phyloP scores from a whole-genome alignment of 148 eudicot genomes.

The Nepenthes gracilis region DNA sequence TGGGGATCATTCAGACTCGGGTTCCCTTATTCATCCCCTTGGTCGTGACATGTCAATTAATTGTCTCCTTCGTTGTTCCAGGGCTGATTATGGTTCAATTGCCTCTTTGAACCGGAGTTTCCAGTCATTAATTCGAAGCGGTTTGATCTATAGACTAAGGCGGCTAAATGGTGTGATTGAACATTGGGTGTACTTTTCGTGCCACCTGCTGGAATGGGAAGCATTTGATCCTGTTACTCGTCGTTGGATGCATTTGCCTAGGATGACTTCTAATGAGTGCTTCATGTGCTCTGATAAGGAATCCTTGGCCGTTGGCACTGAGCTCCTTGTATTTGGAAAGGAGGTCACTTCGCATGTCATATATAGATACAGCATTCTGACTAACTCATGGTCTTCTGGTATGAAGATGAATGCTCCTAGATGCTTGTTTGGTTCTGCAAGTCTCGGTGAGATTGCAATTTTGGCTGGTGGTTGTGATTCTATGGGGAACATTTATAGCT shows the following conservation, averaged over 20 bases:
- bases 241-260: slow-evolving; percentile 13
- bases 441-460: slow-evolving; percentile 39
- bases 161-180: slow-evolving; percentile 13
- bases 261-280: slow-evolving; percentile 12
- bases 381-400: slow-evolving; percentile 52
- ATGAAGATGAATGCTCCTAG: slow-evolving; percentile 51
- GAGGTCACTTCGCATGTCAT: slow-evolving; percentile 39
- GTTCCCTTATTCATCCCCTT: slow-evolving; percentile 2
- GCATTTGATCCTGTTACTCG: slow-evolving; percentile 25
- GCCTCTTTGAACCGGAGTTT: slow-evolving; percentile 9
- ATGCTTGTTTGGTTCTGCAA: slow-evolving; percentile 73
- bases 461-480: slow-evolving; percentile 63
- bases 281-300: slow-evolving; percentile 50
- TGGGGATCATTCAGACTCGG: slow-evolving; percentile 3
- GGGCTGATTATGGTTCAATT: slow-evolving; percentile 11
- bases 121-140: slow-evolving; percentile 9
- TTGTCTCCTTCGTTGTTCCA: slow-evolving; percentile 6
- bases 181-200: slow-evolving; percentile 26
- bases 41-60: slow-evolving; percentile 13
- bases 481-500: slow-evolving; percentile 13
- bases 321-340: slow-evolving; percentile 57
- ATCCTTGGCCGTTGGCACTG: slow-evolving; percentile 64
- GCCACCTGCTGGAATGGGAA: slow-evolving; percentile 27
- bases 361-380: slow-evolving; percentile 48
- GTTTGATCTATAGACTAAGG: slow-evolving; percentile 35